Base-by-base conservation (phyloP, 495 filamentous ascomycete species). In the Penicillium antarcticum region DNA sequence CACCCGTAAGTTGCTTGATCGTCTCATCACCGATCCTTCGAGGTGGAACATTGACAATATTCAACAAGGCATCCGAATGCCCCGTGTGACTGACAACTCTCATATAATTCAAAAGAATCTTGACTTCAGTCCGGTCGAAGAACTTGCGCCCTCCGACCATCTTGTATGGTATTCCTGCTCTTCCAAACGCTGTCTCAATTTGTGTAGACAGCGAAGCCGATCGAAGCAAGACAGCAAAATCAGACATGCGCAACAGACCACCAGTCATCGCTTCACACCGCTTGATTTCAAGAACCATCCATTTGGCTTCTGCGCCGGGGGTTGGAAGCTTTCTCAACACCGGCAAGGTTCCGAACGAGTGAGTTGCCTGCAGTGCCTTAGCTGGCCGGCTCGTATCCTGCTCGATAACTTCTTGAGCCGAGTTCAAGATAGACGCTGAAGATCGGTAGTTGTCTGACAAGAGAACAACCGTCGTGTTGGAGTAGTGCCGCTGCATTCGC, bases 371-470 rank as follows among this genome's bases (percentile, higher is more conserved):
- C 26, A 99, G 74, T 3, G 77, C 76, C 65, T 96, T 97, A 47
- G 83, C 74, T 16, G 88, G 91, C 49, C 95, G 77, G 12, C 81
- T 80, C 24, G 77, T 75, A 71, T 99, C 95, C 71, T 99, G 95
- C 62, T 97, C 82, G 51, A 99, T 97, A 50, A 99, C 85, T 51
- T 85, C 81, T 37, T 94, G 73, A 0, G 95, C 95, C 5, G 87
- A 77, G 33, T 80, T 75, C 24, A 99, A 75, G 52, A 99, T 97
- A n/a, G 85, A 85, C 17, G 83, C 90, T 9, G 91, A 95, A 13
- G 94, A 97, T 31, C 95, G 82, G 64, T 99, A 99, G 54, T 97
- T 99, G 48, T 96, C 85, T 60, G 96, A 90, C n/a, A 99, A 75
- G 14, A 90, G 83, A 16, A 97, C 85, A 16, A 92, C 81, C 0